Conservation (phyloP, 2,329 filamentous ascomycete species). For the Colletotrichum camelliae region DNA sequence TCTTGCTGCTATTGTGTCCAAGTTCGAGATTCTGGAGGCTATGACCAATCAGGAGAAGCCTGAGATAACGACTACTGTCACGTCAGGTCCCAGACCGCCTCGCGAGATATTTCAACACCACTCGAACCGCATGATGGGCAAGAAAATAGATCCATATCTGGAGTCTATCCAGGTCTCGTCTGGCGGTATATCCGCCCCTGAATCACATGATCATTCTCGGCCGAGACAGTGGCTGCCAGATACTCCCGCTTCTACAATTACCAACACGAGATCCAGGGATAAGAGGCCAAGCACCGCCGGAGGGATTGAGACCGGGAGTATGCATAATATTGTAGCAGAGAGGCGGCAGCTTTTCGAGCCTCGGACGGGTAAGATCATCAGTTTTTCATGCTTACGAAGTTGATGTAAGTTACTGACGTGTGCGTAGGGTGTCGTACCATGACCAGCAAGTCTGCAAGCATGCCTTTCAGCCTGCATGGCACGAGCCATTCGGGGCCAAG, state of each 20-base stretch:
- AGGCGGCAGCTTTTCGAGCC: neutral
- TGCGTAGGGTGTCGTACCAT: neutral
- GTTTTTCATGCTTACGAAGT: neutral
- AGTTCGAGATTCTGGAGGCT: slow-evolving; percentile 6
- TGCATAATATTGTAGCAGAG: neutral
- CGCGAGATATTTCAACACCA: neutral
- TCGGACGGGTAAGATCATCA: neutral
- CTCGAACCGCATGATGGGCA: neutral
- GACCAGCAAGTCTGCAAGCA: neutral
- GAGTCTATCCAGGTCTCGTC: neutral
- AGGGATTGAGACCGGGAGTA: neutral
- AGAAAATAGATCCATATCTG: neutral
- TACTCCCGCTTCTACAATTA: neutral
- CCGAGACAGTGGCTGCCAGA: neutral
- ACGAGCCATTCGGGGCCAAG: neutral
- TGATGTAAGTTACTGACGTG: neutral
- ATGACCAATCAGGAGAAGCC: neutral
- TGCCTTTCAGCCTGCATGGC: neutral
- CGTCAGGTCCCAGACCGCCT: neutral
- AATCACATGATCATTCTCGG: neutral
- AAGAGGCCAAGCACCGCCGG: neutral
- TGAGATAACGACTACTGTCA: neutral
- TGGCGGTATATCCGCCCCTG: neutral
- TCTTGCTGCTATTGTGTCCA: slow-evolving; percentile 11
- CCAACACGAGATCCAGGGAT: neutral